These are phyloP conservation scores for Exophiala alcalophila DNA, from an alignment of 2,329 filamentous ascomycete genomes.

Conservation along the genomic window DNA sequence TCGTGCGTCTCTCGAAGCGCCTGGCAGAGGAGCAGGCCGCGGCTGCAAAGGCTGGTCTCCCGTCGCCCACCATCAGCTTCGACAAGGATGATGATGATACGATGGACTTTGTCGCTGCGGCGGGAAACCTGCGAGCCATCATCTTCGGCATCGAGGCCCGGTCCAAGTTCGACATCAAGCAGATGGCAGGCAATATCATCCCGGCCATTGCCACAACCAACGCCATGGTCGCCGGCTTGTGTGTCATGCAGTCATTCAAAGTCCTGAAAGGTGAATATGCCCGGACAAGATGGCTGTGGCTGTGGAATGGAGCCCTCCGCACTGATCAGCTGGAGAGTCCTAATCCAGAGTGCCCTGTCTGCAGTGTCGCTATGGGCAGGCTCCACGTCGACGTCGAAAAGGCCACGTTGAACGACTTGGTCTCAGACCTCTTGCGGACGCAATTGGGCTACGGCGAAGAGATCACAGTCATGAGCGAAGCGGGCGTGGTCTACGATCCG, in stretches of 20 bases:
- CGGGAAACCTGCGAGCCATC: conserved; percentile 81
- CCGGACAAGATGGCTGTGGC: conserved; percentile 78
- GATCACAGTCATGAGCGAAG: conserved; percentile 71
- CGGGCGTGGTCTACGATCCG: conserved; percentile 79
- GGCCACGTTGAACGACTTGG: conserved; percentile 75
- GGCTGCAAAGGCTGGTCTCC: conserved; percentile 42
- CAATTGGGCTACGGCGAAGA: conserved; percentile 78
- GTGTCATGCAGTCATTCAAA: conserved; percentile 89
- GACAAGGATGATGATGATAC: conserved; percentile 98
- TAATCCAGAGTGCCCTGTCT: conserved; percentile 80
- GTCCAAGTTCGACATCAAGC: conserved; percentile 93
- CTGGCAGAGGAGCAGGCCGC: conserved; percentile 62
- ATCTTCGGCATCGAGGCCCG: conserved; percentile 87
- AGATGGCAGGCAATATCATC: conserved; percentile 99
- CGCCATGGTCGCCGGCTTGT: conserved; percentile 89
- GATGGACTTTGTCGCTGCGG: conserved; percentile 87
- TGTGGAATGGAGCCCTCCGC: conserved; percentile 58
- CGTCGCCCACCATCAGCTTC: conserved; percentile 69
- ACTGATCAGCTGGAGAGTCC: conserved; percentile 63
- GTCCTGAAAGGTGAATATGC: conserved; percentile 70
- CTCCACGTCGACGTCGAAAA: conserved; percentile 65
- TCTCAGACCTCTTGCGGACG: conserved; percentile 67
- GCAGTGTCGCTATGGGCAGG: conserved; percentile 67
- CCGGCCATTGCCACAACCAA: conserved; percentile 98
- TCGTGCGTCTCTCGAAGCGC: conserved; percentile 72